These are phyloP conservation scores for Populus deltoides DNA, from an alignment of 345 rosid species.

Conservation along the genomic window DNA sequence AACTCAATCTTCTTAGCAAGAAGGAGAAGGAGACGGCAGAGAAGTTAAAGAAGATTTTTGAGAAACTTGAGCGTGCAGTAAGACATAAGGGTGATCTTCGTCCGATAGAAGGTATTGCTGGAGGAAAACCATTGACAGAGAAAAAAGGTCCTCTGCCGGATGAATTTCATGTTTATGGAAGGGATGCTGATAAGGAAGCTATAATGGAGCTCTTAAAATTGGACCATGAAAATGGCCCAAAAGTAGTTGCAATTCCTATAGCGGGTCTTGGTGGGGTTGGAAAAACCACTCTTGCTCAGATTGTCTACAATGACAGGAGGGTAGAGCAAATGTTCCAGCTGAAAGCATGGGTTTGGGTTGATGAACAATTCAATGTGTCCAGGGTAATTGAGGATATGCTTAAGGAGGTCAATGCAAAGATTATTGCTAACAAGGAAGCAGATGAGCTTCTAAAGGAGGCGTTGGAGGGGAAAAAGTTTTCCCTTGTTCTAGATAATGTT, in stretches of 20 bases:
- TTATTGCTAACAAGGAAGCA: not conserved
- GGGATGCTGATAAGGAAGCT: slow-evolving; percentile 20
- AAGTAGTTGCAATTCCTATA: slow-evolving; percentile 21
- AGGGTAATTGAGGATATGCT: slow-evolving; percentile 2
- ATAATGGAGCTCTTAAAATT: slow-evolving; percentile 7
- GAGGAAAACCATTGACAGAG: slow-evolving; percentile 8
- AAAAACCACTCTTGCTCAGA: slow-evolving; percentile 17
- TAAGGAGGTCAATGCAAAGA: not conserved
- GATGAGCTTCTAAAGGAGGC: not conserved
- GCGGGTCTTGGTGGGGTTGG: slow-evolving; percentile 22
- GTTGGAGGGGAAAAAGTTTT: not conserved
- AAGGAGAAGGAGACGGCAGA: too few species aligned
- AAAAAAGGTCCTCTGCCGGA: slow-evolving; percentile 21
- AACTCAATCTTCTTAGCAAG: too few species aligned
- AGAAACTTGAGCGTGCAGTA: slow-evolving; percentile 9
- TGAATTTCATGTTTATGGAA: slow-evolving; percentile 26
- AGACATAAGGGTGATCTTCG: slow-evolving; percentile 23
- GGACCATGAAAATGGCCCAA: not conserved
- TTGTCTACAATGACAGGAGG: slow-evolving; percentile 8
- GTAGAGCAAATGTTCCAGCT: not conserved
- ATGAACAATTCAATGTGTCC: slow-evolving; percentile 4
- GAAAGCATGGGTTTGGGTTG: slow-evolving; percentile 14
- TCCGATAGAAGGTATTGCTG: slow-evolving; percentile 8
- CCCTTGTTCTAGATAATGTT: slow-evolving; percentile 14
- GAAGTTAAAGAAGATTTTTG: too few species aligned